Evolutionary conservation across 805 yeast species (phyloP), one percentile per base, ranked within the genome.

Genomic region (Candida germanica): DNA sequence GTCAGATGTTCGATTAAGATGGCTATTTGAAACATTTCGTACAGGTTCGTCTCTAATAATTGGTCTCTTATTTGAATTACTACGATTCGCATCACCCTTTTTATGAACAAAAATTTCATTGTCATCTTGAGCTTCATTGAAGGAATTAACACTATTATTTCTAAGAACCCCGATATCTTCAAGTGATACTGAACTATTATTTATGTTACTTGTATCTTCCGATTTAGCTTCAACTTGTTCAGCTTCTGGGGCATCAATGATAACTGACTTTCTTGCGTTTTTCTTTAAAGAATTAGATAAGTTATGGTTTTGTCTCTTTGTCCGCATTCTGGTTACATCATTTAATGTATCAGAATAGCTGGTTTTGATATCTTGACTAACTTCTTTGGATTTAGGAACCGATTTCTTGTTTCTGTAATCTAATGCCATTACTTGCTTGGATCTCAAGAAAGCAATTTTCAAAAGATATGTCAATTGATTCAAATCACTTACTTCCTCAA

Each of bases 401-500:
- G 23, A 3, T 7, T 19, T 33, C 6, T 35, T 40, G 16, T 33
- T 33, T 16, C 29, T 37, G 22, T 23, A 35, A 29, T 43, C 47
- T 20, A 47, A 31, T n/a, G 47, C 52, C 77, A 83, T 79, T 0
- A 80, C 84, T 13, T 76, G 71, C 51, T 64, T 78, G 26, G 83
- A 83, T 38, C 96, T 70, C 3, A 83, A 76, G 31, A 89, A 66
- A 0, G 98, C 98, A 43, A 93, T 87, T 50, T 85, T 83, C 46
- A 89, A 64, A 30, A 93, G 62, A 54, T 79, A 87, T 13, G 81
- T 69, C 51, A 88, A 72, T 59, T 93, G 98, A 13, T 77, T 59
- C 31, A 87, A 71, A 40, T 79, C 80, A 4, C 87, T 72, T 1
- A 88, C 80, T n/a, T 60, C 50, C 31, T 65, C 71, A 52, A 87